A percentile compares a stretch with the other conserved stretches of the same genome.
phyloP scores from a whole-genome alignment of 257 asterid genomes.

The Plantago ovata region DNA sequence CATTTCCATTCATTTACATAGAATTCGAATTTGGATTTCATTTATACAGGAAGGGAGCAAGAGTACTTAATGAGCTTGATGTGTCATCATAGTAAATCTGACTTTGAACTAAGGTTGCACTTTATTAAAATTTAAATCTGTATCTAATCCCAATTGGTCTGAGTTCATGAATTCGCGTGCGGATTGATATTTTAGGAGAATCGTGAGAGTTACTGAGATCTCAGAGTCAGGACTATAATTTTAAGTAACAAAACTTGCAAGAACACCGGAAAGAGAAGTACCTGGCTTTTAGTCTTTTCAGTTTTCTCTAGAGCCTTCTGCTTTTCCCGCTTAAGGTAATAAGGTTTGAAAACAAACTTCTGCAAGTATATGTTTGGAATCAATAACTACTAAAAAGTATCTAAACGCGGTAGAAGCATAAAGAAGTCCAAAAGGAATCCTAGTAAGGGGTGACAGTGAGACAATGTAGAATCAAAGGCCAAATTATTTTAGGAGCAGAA shows the following conservation, averaged over 20 bases:
- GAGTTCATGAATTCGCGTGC: too few relatives aligned
- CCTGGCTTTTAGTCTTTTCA: conserved; percentile 71
- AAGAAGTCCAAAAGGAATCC: neutral
- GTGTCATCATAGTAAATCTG: too few relatives aligned
- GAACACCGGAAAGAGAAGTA: conserved; percentile 20
- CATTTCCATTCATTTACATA: too few relatives aligned
- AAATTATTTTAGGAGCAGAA: neutral
- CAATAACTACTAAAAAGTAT: conserved; percentile 1
- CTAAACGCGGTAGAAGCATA: conserved; percentile 3
- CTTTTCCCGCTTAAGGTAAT: conserved; percentile 67
- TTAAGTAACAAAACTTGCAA: conserved; percentile 3
- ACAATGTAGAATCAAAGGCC: neutral
- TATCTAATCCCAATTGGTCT: too few relatives aligned
- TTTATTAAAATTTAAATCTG: too few relatives aligned
- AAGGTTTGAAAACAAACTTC: conserved; percentile 78
- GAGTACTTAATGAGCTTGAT: too few relatives aligned
- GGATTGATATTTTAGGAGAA: too few relatives aligned
- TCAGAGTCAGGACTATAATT: neutral
- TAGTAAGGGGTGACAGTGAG: neutral
- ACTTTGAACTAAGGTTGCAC: too few relatives aligned
- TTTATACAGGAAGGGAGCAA: too few relatives aligned
- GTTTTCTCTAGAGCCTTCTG: conserved; percentile 55
- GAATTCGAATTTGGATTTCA: too few relatives aligned
- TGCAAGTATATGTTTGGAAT: conserved; percentile 38
- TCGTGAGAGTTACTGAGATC: too few relatives aligned